phyloP scores from a whole-genome alignment of 805 yeast genomes.

The Wickerhamiella slavikovae region DNA sequence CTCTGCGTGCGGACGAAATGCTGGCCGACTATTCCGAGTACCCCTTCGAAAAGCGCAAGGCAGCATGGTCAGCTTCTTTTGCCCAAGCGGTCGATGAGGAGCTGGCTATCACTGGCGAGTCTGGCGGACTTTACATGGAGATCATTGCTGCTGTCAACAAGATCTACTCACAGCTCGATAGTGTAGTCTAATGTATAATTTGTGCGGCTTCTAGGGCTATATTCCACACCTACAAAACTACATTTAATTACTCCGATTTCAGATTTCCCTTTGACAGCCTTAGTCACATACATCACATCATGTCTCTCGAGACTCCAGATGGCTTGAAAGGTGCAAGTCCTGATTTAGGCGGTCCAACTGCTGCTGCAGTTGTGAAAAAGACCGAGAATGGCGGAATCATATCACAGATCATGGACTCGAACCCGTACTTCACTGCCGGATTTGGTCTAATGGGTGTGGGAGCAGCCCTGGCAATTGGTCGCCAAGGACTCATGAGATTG shows the following conservation, averaged over 20 bases:
- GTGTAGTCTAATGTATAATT: slow-evolving; percentile 32
- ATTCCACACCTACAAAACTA: too few relatives aligned
- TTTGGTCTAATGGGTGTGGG: slow-evolving; percentile 94
- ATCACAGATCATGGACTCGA: slow-evolving; percentile 31
- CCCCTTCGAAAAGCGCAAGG: slow-evolving; percentile 49
- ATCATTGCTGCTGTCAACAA: slow-evolving; percentile 81
- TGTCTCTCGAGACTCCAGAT: too few relatives aligned
- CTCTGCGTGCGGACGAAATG: slow-evolving; percentile 84
- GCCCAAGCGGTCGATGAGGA: slow-evolving; percentile 27
- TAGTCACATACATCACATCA: too few relatives aligned
- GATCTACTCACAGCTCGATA: slow-evolving; percentile 84
- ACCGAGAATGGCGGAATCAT: too few relatives aligned
- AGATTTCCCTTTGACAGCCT: too few relatives aligned
- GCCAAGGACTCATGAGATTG: slow-evolving; percentile 43
- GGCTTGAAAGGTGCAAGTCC: too few relatives aligned
- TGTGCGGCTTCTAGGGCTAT: too few relatives aligned
- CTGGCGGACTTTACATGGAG: slow-evolving; percentile 28
- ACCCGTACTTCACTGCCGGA: slow-evolving; percentile 97
- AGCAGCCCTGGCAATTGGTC: slow-evolving; percentile 60
- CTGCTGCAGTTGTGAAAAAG: too few relatives aligned
- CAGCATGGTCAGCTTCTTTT: slow-evolving; percentile 27
- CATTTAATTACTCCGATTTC: too few relatives aligned
- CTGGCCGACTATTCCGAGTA: slow-evolving; percentile 62
- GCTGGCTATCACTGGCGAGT: slow-evolving; percentile 14
- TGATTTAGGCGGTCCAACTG: too few relatives aligned